These are phyloP conservation scores for Magnusiomyces tetraspermus DNA, from an alignment of 1,139 yeast species.

Conservation along the genomic window DNA sequence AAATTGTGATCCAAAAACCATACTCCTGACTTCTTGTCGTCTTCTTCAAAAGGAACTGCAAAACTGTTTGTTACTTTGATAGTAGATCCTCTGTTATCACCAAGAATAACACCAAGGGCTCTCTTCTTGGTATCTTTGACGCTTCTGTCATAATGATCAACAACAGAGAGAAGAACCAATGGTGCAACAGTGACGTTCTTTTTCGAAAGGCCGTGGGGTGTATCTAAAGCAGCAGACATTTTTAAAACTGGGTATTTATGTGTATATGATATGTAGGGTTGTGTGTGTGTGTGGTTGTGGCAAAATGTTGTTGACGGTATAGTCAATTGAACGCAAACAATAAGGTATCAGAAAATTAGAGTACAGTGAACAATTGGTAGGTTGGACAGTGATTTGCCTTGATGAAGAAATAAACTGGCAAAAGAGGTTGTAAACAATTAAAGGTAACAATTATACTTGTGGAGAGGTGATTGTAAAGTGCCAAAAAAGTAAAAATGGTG, in stretches of 20 bases:
- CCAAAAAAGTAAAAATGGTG: too few species aligned
- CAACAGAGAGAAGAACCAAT: conserved; percentile 82
- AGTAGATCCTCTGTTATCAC: conserved; percentile 45
- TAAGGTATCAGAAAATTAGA: too few species aligned
- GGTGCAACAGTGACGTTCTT: conserved; percentile 90
- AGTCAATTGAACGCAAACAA: too few species aligned
- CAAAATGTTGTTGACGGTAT: too few species aligned
- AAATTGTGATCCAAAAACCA: conserved; percentile 98
- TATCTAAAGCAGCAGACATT: conserved; percentile 17
- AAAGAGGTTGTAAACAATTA: too few species aligned
- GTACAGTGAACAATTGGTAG: too few species aligned
- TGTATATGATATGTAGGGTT: not conserved
- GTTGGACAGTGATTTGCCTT: too few species aligned
- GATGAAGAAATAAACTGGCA: too few species aligned
- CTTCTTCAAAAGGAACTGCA: conserved; percentile 92
- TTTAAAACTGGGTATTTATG: not conserved
- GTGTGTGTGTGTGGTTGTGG: too few species aligned
- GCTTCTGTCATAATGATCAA: conserved; percentile 87
- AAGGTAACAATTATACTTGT: too few species aligned
- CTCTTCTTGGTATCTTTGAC: conserved; percentile 65
- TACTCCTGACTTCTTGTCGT: conserved; percentile 81
- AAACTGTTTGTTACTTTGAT: conserved; percentile 42
- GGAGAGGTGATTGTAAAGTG: too few species aligned
- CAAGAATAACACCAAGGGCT: conserved; percentile 89
- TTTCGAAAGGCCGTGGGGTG: conserved; percentile 21